Percentiles rank a stretch among this genome's conserved stretches.
Conservation (phyloP, 352 stramenopile species). For the Aphanomyces cochlioides region DNA sequence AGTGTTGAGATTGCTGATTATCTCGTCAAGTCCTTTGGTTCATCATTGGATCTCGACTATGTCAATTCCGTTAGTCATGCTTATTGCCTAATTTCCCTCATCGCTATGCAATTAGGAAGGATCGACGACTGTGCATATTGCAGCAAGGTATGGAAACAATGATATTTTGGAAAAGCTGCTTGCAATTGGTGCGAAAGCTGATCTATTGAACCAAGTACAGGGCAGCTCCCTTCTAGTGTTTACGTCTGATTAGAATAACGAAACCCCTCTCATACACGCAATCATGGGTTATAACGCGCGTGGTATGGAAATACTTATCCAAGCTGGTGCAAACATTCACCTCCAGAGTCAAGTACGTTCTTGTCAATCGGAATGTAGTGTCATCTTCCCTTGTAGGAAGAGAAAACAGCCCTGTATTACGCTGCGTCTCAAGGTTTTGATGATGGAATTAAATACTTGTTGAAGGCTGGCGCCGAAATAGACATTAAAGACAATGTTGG, state of each 20-base stretch:
- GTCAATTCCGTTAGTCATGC: no score
- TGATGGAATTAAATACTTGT: background rate
- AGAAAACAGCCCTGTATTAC: background rate
- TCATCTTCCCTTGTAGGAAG: background rate
- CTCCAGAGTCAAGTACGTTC: no score
- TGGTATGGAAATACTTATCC: background rate
- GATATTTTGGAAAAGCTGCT: no score
- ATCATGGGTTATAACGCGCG: background rate
- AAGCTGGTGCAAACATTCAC: background rate
- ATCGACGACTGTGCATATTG: background rate
- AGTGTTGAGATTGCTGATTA: background rate
- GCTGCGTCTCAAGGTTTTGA: background rate
- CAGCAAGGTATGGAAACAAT: background rate
- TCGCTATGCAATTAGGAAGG: background rate
- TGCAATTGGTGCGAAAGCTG: no score
- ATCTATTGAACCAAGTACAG: no score
- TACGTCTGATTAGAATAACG: background rate
- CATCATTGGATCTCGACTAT: background rate
- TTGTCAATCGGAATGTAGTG: no score
- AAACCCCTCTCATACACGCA: background rate
- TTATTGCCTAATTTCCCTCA: background rate
- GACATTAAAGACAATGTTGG: slow-evolving; percentile 30
- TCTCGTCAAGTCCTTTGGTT: slow-evolving; percentile 4
- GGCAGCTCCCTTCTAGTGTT: no score
- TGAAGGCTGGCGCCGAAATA: slow-evolving; percentile 7